Evolutionary conservation across 306 rosid genomes (phyloP).

Genomic region (Begonia peltatifolia): DNA sequence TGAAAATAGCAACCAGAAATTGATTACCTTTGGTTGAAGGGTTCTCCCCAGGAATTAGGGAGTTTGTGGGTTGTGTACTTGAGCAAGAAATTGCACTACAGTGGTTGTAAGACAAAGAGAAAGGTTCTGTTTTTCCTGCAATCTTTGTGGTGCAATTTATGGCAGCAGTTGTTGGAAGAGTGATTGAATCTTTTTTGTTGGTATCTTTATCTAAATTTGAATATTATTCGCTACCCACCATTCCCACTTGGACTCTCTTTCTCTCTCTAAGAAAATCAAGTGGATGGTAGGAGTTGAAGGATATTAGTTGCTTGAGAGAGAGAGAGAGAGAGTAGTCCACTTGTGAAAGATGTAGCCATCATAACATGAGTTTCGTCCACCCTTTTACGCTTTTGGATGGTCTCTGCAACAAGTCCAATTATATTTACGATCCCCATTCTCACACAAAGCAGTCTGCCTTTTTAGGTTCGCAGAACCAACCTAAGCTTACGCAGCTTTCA

Average conservation of each 20-base stretch:
- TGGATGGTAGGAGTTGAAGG: conserved; percentile 23
- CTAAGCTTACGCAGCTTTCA: no score
- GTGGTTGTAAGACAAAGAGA: no score
- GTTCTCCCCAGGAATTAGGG: conserved; percentile 14
- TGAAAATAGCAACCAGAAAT: background rate
- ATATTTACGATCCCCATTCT: no score
- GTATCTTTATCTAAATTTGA: conserved; percentile 14
- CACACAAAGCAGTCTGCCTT: no score
- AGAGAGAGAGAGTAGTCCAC: background rate
- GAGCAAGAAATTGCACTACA: no score
- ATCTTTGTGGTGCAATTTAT: conserved; percentile 22
- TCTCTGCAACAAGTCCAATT: no score
- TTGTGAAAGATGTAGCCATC: no score
- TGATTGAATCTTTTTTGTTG: conserved; percentile 36
- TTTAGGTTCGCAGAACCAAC: no score
- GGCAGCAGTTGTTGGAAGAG: conserved; percentile 8
- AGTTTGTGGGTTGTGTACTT: conserved; percentile 6
- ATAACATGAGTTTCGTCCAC: no score
- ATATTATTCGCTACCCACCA: conserved; percentile 19
- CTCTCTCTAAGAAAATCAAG: conserved; percentile 28
- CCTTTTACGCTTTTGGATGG: no score
- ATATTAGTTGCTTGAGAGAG: conserved; percentile 13
- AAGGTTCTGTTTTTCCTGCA: no score
- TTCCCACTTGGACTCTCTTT: conserved; percentile 19
- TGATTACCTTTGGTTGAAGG: background rate